Conservation (phyloP, 352 stramenopile genomes). For the Pythium apleroticum region DNA sequence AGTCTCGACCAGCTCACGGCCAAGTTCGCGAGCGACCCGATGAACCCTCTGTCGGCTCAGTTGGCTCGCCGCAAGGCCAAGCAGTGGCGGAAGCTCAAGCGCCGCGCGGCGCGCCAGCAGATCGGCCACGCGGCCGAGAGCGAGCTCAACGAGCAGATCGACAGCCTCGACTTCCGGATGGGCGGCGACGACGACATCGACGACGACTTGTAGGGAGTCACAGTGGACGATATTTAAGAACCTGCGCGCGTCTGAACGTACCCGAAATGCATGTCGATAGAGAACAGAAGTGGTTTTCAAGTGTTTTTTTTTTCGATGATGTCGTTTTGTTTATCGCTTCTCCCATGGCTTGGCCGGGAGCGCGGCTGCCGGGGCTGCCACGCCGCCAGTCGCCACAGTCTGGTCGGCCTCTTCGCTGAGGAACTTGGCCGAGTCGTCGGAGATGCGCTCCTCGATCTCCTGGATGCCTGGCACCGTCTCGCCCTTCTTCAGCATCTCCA, state of each 20-base stretch:
- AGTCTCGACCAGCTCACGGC: conserved; percentile 40
- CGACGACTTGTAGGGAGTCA: conserved; percentile 23
- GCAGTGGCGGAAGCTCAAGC: conserved; percentile 76
- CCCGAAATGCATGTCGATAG: conserved; percentile 1
- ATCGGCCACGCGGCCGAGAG: conserved; percentile 50
- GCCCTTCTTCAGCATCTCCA: conserved; percentile 73
- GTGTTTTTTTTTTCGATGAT: not conserved
- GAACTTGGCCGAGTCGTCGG: conserved; percentile 45
- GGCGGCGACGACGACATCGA: conserved; percentile 24
- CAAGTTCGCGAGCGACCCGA: conserved; percentile 56
- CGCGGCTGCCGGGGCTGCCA: not conserved
- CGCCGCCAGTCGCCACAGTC: not conserved
- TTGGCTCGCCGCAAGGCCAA: conserved; percentile 66
- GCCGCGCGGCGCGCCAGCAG: conserved; percentile 56
- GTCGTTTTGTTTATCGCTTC: conserved; percentile 12
- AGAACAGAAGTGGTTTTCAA: not conserved
- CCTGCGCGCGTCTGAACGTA: not conserved
- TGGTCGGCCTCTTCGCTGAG: conserved; percentile 4
- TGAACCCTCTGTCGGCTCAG: conserved; percentile 60
- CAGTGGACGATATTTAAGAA: conserved; percentile 10
- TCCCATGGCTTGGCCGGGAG: conserved; percentile 25
- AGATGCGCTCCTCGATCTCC: conserved; percentile 74
- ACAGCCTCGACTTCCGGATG: conserved; percentile 47
- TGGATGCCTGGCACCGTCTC: conserved; percentile 72
- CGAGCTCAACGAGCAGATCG: conserved; percentile 61